Evolutionary conservation across 2,329 filamentous ascomycete genomes (phyloP), one percentile per base, ranked within the genome.

Genomic region (Gremmenia infestans): DNA sequence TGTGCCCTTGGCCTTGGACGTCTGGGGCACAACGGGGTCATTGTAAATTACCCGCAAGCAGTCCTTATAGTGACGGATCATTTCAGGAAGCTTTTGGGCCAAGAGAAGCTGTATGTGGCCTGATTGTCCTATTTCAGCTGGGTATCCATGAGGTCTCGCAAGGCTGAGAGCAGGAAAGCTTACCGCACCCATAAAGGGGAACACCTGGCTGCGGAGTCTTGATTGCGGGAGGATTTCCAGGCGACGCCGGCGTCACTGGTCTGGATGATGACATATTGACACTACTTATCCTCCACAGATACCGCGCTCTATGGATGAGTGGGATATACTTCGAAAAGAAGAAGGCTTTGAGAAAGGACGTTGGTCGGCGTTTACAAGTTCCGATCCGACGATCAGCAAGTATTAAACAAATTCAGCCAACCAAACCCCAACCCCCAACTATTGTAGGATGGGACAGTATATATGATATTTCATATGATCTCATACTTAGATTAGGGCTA

Each of bases 81-180:
- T 64, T 88, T 86, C 72, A 83, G 85, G 15, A 82, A 81, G 60
- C 85, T 82, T 60, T 40, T 81, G 36, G 47, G 77, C 78, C 36
- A 91, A 77, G 57, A 91, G 80, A 23, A 79, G 76, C 69, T 89
- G 85, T 49, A 89, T 80, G 71, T 92, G 88, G 70, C 89, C 88
- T 91, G 66, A 12, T 39, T 51, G 22, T 52, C 55, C 53, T 42
- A 55, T 52, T 39, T 53, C 45, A 54, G 57, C 48, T 57, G 55
- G 56, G 49, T 35, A 17, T 25, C n/a, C 22, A 15, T 15, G 2
- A 17, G 22, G 22, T 17, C 43, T 49, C 56, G 17, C 54, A 49
- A 62, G 56, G 50, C 53, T 60, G 52, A 61, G 43, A 50, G 39
- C 43, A 40, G 25, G 42, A 48, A 54, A 50, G 35, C 82, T 67